These are phyloP conservation scores for Rachicladosporium sp. DNA, from an alignment of 2,329 filamentous ascomycete genomes.

Conservation along the genomic window DNA sequence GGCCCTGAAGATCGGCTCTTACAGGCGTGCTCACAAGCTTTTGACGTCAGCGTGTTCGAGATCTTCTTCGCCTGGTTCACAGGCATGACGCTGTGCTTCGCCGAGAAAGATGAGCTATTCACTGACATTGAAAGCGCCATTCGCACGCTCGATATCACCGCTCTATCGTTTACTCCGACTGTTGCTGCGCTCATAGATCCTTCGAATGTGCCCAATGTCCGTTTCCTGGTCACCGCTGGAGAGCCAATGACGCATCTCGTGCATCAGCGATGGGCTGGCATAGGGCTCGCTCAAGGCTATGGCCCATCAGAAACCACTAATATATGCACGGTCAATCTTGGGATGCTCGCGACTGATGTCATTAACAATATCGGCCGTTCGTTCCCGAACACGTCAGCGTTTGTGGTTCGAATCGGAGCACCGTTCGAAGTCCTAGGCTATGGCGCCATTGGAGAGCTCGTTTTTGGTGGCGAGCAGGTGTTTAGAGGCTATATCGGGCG, in stretches of 20 bases:
- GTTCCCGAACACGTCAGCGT: conserved; percentile 63
- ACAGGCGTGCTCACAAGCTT: conserved; percentile 73
- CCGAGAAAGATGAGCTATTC: conserved; percentile 61
- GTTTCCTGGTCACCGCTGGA: conserved; percentile 69
- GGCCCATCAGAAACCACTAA: conserved; percentile 81
- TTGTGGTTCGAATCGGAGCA: conserved; percentile 43
- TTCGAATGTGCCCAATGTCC: conserved; percentile 53
- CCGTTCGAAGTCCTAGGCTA: conserved; percentile 46
- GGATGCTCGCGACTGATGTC: conserved; percentile 44
- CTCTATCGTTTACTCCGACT: conserved; percentile 76
- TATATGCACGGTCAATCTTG: conserved; percentile 62
- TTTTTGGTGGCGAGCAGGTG: conserved; percentile 77
- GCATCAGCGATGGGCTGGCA: conserved; percentile 53
- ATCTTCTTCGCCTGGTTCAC: conserved; percentile 74
- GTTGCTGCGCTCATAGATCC: conserved; percentile 66
- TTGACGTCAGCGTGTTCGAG: conserved; percentile 81
- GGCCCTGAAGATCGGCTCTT: conserved; percentile 48
- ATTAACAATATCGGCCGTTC: conserved; percentile 66
- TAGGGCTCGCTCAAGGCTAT: conserved; percentile 65
- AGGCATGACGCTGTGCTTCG: conserved; percentile 68
- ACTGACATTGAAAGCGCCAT: conserved; percentile 59
- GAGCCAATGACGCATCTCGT: conserved; percentile 67
- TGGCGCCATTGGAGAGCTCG: conserved; percentile 70
- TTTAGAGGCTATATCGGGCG: conserved; percentile 59
- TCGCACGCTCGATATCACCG: conserved; percentile 52